Conservation (phyloP, 129 eudicot genomes). For the Helichrysum umbraculigerum region DNA sequence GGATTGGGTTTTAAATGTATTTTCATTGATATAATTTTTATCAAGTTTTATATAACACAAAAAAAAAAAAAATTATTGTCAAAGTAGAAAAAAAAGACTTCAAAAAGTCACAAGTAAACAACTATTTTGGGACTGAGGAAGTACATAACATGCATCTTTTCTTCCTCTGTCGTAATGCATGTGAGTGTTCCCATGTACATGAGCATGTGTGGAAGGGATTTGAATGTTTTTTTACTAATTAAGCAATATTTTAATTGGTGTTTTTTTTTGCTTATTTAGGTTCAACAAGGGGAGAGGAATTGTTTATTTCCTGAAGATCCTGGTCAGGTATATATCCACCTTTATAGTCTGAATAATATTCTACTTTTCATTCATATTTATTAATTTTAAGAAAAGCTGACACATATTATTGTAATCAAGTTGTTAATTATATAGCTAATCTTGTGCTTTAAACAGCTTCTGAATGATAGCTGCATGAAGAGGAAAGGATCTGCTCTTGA, state of each 20-base stretch:
- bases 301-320: constrained; percentile 96
- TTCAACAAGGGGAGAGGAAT: constrained; percentile 79
- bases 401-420: constrained; percentile 31
- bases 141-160: constrained; percentile 16
- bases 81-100: too few species aligned
- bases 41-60: too few species aligned
- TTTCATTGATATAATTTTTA: too few species aligned
- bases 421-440: constrained; percentile 25
- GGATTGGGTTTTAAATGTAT: too few species aligned
- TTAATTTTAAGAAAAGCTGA: constrained; percentile 27
- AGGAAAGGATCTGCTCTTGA: constrained; percentile 63
- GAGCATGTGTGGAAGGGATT: constrained; percentile 19
- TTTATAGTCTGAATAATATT: constrained; percentile 16
- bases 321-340: constrained; percentile 69
- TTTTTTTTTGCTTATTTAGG: constrained; percentile 34
- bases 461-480: constrained; percentile 78
- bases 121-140: too few species aligned
- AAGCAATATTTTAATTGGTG: neutral
- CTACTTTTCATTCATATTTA: constrained; percentile 12
- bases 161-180: constrained; percentile 31
- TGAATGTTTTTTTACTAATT: neutral
- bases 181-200: constrained; percentile 34
- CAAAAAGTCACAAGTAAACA: too few species aligned
- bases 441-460: constrained; percentile 49
- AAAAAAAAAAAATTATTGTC: too few species aligned